Evolutionary conservation across 805 yeast species (phyloP), one percentile per base, ranked within the genome.

Genomic region (Sporopachydermia quercuum): DNA sequence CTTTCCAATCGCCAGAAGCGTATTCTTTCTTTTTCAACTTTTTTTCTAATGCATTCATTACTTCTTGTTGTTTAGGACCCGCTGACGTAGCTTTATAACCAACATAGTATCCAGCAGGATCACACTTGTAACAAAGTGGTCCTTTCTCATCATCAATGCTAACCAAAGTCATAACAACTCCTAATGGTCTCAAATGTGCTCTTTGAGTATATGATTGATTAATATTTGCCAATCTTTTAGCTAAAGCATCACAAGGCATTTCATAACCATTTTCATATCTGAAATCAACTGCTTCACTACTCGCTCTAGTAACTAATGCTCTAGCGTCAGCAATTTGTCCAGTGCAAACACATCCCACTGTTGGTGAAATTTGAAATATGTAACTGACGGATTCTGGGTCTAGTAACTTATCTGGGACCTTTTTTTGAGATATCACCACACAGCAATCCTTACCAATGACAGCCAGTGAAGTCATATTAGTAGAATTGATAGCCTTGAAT

Each of bases 101-200:
- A 41, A 83, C 78, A 56, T 66, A 91, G 61, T 89, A 89, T 4
- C 98, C 98, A 3, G 98, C 97, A 14, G 98, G 98, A 61, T 91
- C 98, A 48, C 91, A 78, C 65, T 89, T 91, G 66, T 73, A 86
- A 44, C 91, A 69, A 51, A 77, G 75, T 18, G 98, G 96, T 1
- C 97, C 98, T 40, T 65, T 59, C 60, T 79, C 93, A 54, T 85
- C 96, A 58, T 86, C 96, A 42, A 82, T 78, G 36, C 93, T 75
- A 43, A 86, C 71, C 53, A 89, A 79, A 17, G 96, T 85, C 54
- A 86, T 69, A 18, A 94, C 84, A 43, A 89, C 96, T 33, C 98
- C 98, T 49, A 86, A 68, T 17, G 98, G 98, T 61, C 98, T 76
- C 97, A 91, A 91, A 61, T 89, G 89, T 6, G 97, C 97, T 56